A percentile compares a stretch with the other conserved stretches of the same genome.
Conservation (phyloP, 139 green algal species). For the Micromonas commoda region DNA sequence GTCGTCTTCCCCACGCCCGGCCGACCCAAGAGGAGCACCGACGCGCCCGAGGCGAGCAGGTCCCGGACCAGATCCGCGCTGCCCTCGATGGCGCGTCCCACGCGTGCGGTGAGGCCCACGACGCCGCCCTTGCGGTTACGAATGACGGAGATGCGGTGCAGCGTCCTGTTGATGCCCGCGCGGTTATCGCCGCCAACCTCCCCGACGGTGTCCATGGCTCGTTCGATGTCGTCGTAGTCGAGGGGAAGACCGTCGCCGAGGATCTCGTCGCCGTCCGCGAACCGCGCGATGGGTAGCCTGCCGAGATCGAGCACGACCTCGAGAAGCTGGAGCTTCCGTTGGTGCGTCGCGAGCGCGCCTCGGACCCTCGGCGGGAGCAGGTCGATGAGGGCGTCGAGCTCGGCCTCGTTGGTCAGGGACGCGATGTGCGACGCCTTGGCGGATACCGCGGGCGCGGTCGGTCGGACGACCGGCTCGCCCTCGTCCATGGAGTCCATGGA, state of each 20-base stretch:
- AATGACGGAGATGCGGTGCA: constrained; percentile 88
- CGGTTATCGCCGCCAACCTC: constrained; percentile 86
- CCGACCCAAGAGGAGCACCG: constrained; percentile 43
- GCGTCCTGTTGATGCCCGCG: constrained; percentile 83
- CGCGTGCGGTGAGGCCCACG: constrained; percentile 68
- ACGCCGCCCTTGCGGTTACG: constrained; percentile 57
- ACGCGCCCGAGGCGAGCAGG: constrained; percentile 16
- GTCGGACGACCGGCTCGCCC: no score
- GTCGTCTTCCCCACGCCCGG: constrained; percentile 81
- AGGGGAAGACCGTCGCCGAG: constrained; percentile 44
- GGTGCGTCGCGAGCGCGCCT: not conserved
- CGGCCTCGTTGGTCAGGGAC: not conserved
- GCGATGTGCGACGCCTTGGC: not conserved
- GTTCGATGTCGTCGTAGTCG: constrained; percentile 59
- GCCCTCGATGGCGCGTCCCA: constrained; percentile 58
- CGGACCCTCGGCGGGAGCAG: not conserved
- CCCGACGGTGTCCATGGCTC: constrained; percentile 53
- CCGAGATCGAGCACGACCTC: constrained; percentile 85
- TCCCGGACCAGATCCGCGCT: constrained; percentile 44
- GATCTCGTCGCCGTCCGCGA: constrained; percentile 45
- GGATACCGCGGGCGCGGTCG: no score
- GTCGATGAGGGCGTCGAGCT: not conserved
- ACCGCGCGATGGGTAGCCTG: constrained; percentile 60
- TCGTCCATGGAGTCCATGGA: no score
- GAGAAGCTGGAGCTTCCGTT: constrained; percentile 46